Evolutionary conservation across 352 stramenopile genomes (phyloP).

Genomic region (Phytopythium kandeliae): DNA sequence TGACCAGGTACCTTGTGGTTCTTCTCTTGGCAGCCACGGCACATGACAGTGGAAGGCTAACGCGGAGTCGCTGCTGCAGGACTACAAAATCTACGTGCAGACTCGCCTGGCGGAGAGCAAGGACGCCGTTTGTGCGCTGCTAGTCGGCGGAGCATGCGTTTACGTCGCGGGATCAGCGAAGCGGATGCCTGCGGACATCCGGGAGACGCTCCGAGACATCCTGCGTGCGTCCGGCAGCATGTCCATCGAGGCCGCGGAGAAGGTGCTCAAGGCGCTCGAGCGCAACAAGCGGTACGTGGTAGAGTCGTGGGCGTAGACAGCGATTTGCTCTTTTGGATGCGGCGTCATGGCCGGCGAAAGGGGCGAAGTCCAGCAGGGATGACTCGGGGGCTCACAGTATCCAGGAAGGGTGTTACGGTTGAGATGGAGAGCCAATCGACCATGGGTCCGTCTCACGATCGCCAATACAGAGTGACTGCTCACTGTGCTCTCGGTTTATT

Average conservation of each 20-base stretch:
- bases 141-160: constrained; percentile 59
- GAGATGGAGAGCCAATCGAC: too few relatives aligned
- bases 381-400: too few relatives aligned
- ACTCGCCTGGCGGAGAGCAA: constrained; percentile 82
- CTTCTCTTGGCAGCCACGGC: not conserved
- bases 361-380: too few relatives aligned
- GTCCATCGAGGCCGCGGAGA: constrained; percentile 52
- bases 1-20: constrained; percentile 45
- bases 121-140: constrained; percentile 55
- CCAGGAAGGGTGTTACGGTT: too few relatives aligned
- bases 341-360: too few relatives aligned
- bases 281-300: constrained; percentile 81
- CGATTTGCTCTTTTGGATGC: not conserved
- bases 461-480: not conserved
- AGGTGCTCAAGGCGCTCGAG: constrained; percentile 65
- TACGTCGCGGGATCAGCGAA: constrained; percentile 90
- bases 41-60: not conserved
- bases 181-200: constrained; percentile 89
- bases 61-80: constrained; percentile 14
- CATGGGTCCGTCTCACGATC: too few relatives aligned
- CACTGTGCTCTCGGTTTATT: not conserved
- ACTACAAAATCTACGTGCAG: constrained; percentile 91
- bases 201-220: constrained; percentile 85
- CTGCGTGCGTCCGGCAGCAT: constrained; percentile 72
- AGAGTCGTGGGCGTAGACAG: constrained; percentile 73